phyloP scores from a whole-genome alignment of 345 rosid species.

The Limnanthes douglasii region DNA sequence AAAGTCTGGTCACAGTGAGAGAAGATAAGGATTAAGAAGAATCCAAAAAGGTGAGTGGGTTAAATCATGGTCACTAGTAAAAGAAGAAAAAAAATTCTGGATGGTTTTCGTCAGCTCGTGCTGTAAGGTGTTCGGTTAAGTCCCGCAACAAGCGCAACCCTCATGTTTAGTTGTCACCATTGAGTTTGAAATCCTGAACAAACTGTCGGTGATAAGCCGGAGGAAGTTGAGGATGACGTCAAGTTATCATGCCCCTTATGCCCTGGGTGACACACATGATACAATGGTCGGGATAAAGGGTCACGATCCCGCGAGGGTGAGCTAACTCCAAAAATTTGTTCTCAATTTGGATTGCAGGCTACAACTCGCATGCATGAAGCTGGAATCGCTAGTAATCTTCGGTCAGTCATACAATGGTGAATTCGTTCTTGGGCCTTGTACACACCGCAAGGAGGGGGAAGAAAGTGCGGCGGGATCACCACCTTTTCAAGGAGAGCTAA shows the following conservation, averaged over 20 bases:
- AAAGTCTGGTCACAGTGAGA: too few species aligned
- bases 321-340: slow-evolving; percentile 5
- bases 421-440: background rate
- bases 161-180: background rate
- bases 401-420: background rate
- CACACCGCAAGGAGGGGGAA: background rate
- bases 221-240: slow-evolving; percentile 4
- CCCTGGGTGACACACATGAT: slow-evolving; percentile 5
- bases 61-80: too few species aligned
- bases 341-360: background rate
- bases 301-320: slow-evolving; percentile 6
- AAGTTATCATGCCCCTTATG: slow-evolving; percentile 9
- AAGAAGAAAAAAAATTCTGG: too few species aligned
- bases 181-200: slow-evolving; percentile 2
- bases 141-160: slow-evolving; percentile 3
- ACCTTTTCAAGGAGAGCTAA: too few species aligned
- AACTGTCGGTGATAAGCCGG: background rate
- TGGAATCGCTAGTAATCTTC: background rate
- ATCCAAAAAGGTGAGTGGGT: too few species aligned
- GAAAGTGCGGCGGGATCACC: too few species aligned
- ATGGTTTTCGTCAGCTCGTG: slow-evolving; percentile 1
- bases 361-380: background rate
- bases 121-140: slow-evolving; percentile 7
- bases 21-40: too few species aligned
- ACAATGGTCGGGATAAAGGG: slow-evolving; percentile 7